phyloP scores from a whole-genome alignment of 495 filamentous ascomycete species.

The Podospora sp. region DNA sequence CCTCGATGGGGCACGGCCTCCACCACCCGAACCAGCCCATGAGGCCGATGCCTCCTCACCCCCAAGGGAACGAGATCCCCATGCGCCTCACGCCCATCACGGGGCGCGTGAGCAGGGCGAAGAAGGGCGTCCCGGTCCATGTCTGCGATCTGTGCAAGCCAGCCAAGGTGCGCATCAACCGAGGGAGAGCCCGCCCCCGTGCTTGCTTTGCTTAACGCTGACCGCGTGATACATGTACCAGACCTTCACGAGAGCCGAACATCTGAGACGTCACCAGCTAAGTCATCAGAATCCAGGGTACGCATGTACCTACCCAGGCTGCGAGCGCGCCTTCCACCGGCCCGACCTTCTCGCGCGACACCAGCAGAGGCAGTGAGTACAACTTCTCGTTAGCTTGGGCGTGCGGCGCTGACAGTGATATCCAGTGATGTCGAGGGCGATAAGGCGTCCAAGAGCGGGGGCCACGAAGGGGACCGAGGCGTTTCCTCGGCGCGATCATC shows the following conservation, averaged over 20 bases:
- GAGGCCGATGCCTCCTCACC: constrained; percentile 43
- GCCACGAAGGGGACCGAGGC: constrained; percentile 26
- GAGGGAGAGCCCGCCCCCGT: neutral
- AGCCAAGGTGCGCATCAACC: constrained; percentile 55
- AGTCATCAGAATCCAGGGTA: constrained; percentile 77
- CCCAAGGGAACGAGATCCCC: constrained; percentile 40
- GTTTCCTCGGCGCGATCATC: constrained; percentile 23
- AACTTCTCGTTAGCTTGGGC: neutral
- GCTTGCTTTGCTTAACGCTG: constrained; percentile 19
- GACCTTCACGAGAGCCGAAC: constrained; percentile 86
- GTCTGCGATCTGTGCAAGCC: constrained; percentile 67
- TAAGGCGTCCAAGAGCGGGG: constrained; percentile 26
- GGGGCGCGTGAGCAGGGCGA: constrained; percentile 75
- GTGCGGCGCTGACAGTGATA: constrained; percentile 15
- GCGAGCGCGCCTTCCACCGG: constrained; percentile 67
- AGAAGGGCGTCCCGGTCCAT: constrained; percentile 81
- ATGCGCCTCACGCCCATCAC: constrained; percentile 70
- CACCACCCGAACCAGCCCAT: constrained; percentile 31
- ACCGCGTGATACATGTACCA: constrained; percentile 35
- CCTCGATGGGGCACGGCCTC: constrained; percentile 30
- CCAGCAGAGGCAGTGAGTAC: constrained; percentile 76
- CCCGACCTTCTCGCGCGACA: constrained; percentile 78
- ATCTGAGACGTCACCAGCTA: constrained; percentile 83
- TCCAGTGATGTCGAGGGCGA: constrained; percentile 45
- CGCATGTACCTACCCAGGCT: constrained; percentile 65